A percentile compares a stretch with the other conserved stretches of the same genome.
phyloP scores from a whole-genome alignment of 2,329 filamentous ascomycete species.

The Fusarium ramigenum region DNA sequence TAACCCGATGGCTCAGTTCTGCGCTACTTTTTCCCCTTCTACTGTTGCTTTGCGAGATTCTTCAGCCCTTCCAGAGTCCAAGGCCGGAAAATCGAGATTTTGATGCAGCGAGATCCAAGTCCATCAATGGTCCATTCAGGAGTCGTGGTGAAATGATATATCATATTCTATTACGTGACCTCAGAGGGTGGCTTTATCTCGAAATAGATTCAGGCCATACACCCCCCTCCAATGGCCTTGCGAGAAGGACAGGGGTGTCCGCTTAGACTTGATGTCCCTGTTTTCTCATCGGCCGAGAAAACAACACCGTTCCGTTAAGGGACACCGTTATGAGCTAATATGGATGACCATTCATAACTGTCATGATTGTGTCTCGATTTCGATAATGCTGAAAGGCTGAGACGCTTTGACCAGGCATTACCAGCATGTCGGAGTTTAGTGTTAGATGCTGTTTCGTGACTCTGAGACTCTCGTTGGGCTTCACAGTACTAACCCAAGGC shows the following conservation, averaged over 20 bases:
- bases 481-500: background rate
- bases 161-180: conserved; percentile 29
- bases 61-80: conserved; percentile 8
- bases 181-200: conserved; percentile 34
- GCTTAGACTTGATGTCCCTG: conserved; percentile 26
- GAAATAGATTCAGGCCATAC: conserved; percentile 14
- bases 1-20: background rate
- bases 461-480: background rate
- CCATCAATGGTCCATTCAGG: conserved; percentile 34
- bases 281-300: conserved; percentile 44
- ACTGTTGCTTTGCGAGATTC: conserved; percentile 8
- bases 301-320: conserved; percentile 41
- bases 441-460: conserved; percentile 15
- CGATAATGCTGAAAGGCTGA: conserved; percentile 33
- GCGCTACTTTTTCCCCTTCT: conserved; percentile 1
- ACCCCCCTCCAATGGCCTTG: background rate
- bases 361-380: conserved; percentile 30
- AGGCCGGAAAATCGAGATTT: conserved; percentile 38
- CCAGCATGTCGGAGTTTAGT: background rate
- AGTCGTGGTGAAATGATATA: conserved; percentile 29
- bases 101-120: conserved; percentile 36
- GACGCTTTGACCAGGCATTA: conserved; percentile 22
- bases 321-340: conserved; percentile 33
- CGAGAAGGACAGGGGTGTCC: conserved; percentile 12
- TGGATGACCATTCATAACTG: conserved; percentile 26